Evolutionary conservation across 371 early-diverging fungal species (phyloP).

Genomic region (Mortierella sp.): DNA sequence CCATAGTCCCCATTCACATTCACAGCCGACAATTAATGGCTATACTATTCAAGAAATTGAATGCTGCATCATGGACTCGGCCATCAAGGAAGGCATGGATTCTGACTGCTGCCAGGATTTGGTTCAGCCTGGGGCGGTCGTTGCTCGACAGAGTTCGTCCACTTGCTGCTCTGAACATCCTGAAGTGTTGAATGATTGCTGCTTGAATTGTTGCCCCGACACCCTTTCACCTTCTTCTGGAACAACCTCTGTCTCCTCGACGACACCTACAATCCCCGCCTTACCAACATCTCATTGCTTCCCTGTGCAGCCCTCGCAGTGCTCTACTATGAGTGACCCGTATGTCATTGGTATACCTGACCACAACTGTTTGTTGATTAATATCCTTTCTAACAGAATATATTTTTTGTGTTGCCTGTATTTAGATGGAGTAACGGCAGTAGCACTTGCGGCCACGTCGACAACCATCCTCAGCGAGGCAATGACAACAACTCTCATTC

Average conservation of each 20-base stretch:
- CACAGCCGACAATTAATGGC: conserved; percentile 21
- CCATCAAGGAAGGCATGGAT: conserved; percentile 46
- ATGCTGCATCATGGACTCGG: conserved; percentile 49
- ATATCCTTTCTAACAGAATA: neutral
- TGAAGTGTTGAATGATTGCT: conserved; percentile 48
- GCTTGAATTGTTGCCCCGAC: conserved; percentile 53
- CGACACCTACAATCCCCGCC: conserved; percentile 18
- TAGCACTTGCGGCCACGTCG: conserved; percentile 24
- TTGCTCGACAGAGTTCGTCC: conserved; percentile 18
- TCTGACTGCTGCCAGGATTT: conserved; percentile 49
- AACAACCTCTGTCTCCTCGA: conserved; percentile 25
- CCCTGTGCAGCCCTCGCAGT: conserved; percentile 13
- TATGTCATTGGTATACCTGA: conserved; percentile 15
- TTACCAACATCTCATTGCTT: conserved; percentile 32
- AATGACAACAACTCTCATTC: conserved; percentile 17
- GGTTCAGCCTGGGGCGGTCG: conserved; percentile 15
- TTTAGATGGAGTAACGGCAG: conserved; percentile 28
- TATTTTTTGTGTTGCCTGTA: neutral
- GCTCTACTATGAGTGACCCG: conserved; percentile 31
- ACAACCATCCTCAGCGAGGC: conserved; percentile 13
- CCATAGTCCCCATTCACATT: conserved; percentile 24
- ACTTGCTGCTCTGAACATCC: conserved; percentile 54
- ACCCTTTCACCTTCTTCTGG: conserved; percentile 21
- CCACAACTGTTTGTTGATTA: neutral
- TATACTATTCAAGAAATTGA: conserved; percentile 37